phyloP scores from a whole-genome alignment of 192 early-diverging fungal species.

The Thamnidium elegans region DNA sequence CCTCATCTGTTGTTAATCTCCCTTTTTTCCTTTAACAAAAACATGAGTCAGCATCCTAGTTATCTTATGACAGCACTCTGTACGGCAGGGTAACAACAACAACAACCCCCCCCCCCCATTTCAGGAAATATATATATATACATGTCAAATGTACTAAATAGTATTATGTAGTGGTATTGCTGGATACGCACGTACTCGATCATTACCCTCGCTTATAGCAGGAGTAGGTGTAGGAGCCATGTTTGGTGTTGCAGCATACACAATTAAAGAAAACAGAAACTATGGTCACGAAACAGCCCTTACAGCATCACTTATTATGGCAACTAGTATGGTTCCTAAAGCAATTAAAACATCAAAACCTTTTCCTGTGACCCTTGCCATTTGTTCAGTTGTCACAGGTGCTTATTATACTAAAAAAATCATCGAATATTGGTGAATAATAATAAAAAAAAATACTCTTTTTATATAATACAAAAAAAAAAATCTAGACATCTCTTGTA shows the following conservation, averaged over 20 bases:
- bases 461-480: background rate
- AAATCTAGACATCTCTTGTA: background rate
- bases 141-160: too few relatives aligned
- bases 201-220: constrained; percentile 30
- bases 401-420: constrained; percentile 38
- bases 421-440: constrained; percentile 26
- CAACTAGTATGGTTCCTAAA: constrained; percentile 31
- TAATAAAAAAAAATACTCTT: background rate
- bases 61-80: too few relatives aligned
- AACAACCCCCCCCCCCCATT: too few relatives aligned
- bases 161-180: constrained; percentile 19
- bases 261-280: constrained; percentile 27
- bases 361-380: constrained; percentile 24
- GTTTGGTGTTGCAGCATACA: constrained; percentile 30
- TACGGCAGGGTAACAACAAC: too few relatives aligned
- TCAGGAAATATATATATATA: too few relatives aligned
- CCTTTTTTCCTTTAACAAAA: too few relatives aligned
- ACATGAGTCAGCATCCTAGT: too few relatives aligned
- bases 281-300: constrained; percentile 39
- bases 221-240: constrained; percentile 29
- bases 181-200: constrained; percentile 26
- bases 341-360: constrained; percentile 27
- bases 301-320: constrained; percentile 33
- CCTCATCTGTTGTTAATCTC: too few relatives aligned
- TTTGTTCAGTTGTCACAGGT: constrained; percentile 27